Evolutionary conservation across 306 rosid genomes (phyloP).

Genomic region (Pachyrhizus erosus): DNA sequence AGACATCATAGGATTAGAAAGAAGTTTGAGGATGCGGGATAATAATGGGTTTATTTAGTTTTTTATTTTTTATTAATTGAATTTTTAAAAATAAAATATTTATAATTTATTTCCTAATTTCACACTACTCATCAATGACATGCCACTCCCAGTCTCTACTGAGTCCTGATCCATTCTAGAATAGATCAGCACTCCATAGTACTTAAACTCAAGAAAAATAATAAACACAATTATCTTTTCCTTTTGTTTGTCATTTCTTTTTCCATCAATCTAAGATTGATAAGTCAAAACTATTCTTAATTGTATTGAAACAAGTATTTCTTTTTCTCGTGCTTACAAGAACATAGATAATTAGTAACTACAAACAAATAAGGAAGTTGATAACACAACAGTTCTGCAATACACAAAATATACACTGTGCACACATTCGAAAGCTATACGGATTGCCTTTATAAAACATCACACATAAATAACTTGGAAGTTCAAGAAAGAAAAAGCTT

Average conservation of each 20-base stretch:
- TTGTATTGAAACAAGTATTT: conserved; percentile 6
- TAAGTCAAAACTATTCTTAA: not conserved
- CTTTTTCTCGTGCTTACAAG: conserved; percentile 9
- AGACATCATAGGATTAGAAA: not conserved
- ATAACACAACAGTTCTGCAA: not conserved
- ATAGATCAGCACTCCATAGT: not conserved
- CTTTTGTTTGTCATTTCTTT: not conserved
- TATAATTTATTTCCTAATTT: not conserved
- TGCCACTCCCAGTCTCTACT: not conserved
- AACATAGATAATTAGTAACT: not conserved
- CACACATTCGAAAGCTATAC: not conserved
- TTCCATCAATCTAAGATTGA: not conserved
- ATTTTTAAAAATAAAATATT: not conserved
- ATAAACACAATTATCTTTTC: not conserved
- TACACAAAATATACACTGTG: not conserved
- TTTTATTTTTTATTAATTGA: not conserved
- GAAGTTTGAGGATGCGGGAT: not conserved
- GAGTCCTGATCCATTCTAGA: not conserved
- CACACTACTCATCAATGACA: not conserved
- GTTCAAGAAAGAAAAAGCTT: not conserved
- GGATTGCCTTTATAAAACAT: conserved; percentile 13
- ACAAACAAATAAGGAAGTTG: not conserved
- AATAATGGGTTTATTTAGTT: not conserved
- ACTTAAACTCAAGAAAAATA: not conserved
- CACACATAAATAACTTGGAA: not conserved